Evolutionary conservation across 768 basidiomycete species (phyloP).

Genomic region (Trametes punicea): DNA sequence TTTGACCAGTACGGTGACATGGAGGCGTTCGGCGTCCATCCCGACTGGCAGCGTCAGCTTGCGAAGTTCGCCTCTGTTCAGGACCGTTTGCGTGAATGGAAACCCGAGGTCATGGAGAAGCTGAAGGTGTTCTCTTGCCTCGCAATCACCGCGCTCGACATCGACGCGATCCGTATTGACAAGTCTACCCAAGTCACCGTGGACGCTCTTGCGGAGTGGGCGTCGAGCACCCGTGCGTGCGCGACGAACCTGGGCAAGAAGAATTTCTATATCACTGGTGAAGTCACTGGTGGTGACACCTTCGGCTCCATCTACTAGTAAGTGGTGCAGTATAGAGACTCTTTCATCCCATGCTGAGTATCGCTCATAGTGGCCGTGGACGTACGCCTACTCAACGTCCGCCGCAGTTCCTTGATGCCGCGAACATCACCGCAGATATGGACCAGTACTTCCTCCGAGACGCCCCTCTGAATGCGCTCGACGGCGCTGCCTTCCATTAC

Average conservation of each 20-base stretch:
- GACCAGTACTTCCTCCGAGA: slow-evolving; percentile 80
- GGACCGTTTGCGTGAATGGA: slow-evolving; percentile 94
- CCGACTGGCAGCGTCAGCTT: slow-evolving; percentile 90
- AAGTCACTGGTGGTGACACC: slow-evolving; percentile 91
- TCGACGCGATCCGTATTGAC: slow-evolving; percentile 94
- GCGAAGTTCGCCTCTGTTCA: slow-evolving; percentile 96
- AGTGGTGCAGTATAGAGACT: slow-evolving; percentile 28
- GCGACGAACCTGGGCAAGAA: slow-evolving; percentile 69
- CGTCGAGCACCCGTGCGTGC: slow-evolving; percentile 68
- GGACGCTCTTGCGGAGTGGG: slow-evolving; percentile 75
- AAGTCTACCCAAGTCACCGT: slow-evolving; percentile 92
- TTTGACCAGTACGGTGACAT: slow-evolving; percentile 97
- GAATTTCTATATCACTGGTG: slow-evolving; percentile 90
- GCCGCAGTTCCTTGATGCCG: slow-evolving; percentile 62
- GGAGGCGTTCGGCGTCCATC: slow-evolving; percentile 96
- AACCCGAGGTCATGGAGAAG: slow-evolving; percentile 71
- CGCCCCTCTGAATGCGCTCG: slow-evolving; percentile 57
- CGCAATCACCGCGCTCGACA: slow-evolving; percentile 81
- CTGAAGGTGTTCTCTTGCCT: slow-evolving; percentile 81
- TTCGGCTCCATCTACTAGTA: slow-evolving; percentile 87
- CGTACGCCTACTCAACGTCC: slow-evolving; percentile 74
- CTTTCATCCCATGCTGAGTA: neutral
- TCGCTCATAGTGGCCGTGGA: slow-evolving; percentile 68
- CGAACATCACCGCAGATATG: slow-evolving; percentile 57
- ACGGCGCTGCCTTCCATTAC: slow-evolving; percentile 88